Evolutionary conservation across 768 basidiomycete species (phyloP), one percentile per base, ranked within the genome.

Genomic region (Jaapia argillacea): DNA sequence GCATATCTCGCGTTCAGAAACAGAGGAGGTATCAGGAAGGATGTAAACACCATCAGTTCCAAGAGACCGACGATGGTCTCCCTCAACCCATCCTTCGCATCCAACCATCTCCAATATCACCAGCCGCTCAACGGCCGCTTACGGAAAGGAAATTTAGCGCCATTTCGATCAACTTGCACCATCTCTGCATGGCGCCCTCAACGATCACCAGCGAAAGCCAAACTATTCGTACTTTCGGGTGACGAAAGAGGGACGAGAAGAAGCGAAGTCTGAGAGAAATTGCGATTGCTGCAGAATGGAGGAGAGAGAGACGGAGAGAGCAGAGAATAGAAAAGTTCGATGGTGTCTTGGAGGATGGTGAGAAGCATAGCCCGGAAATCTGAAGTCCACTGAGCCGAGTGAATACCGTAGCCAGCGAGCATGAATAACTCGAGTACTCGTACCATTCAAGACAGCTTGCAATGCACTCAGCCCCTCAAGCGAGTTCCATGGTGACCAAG

Each of bases 401-500:
- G 23, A 44, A 10, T 16, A 33, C 10, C 28, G 10, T 33, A 10
- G 28, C 20, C 21, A 21, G 40, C 10, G 24, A 37, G 5, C n/a
- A n/a, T 6, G 12, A 18, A 36, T 25, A 5, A 43, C 5, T 23
- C 42, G 16, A 4, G 20, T 3, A 16, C 5, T 45, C 35, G 24
- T 39, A 78, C 81, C 81, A 69, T 84, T 77, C 4, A 85, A 61
- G 3, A 79, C 71, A 13, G 81, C 81, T 49, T 81, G 66, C 4
- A 81, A 81, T 1, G 82, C 76, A 16, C 84, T 52, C 22, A 84
- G 60, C 0, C 76, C 68, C 0, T 79, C 74, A 2, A 84, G 58
- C 0, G 81, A 79, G 52, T 75, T 83, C 53, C 79, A 83, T 49
- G 81, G 83, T 2, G 80, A 77, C 57, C 83, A 81, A 80, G 44